phyloP scores from a whole-genome alignment of 2,329 filamentous ascomycete species.

The Alternaria angustiovoidea region DNA sequence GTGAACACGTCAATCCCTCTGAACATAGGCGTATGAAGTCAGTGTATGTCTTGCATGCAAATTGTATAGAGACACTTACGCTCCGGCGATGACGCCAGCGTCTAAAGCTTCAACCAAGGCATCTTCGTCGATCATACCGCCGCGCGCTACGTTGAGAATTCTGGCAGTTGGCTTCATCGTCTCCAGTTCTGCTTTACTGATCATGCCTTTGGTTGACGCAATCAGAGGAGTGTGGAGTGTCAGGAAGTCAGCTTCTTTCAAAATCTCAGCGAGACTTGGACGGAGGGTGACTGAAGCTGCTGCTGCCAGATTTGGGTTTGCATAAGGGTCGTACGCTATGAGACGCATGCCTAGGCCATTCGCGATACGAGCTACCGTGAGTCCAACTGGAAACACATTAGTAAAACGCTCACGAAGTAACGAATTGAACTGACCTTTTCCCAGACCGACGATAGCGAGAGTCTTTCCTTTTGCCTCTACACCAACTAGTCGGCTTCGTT shows the following conservation, averaged over 20 bases:
- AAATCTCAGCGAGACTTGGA: conserved; percentile 65
- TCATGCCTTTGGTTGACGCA: conserved; percentile 77
- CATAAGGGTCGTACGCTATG: conserved; percentile 78
- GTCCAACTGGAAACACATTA: conserved; percentile 64
- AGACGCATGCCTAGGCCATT: conserved; percentile 80
- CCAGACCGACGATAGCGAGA: conserved; percentile 77
- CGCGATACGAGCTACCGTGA: conserved; percentile 81
- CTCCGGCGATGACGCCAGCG: conserved; percentile 75
- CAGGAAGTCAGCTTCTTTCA: conserved; percentile 75
- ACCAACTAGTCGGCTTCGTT: conserved; percentile 76
- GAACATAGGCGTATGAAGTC: too few relatives aligned
- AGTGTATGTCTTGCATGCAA: too few relatives aligned
- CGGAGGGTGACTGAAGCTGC: conserved; percentile 72
- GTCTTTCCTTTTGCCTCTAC: conserved; percentile 81
- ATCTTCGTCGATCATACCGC: conserved; percentile 80
- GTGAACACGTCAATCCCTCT: conserved; percentile 80
- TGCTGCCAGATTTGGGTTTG: conserved; percentile 73
- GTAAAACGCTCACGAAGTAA: background rate
- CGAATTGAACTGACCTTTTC: conserved; percentile 66
- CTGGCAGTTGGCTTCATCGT: conserved; percentile 77
- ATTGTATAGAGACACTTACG: conserved; percentile 38
- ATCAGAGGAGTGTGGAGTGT: conserved; percentile 84
- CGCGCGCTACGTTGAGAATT: conserved; percentile 80
- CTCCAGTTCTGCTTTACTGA: conserved; percentile 70
- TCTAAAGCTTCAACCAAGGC: conserved; percentile 76